Conservation (phyloP, 116 monocot genomes). For the Trichopus zeylanicus region DNA sequence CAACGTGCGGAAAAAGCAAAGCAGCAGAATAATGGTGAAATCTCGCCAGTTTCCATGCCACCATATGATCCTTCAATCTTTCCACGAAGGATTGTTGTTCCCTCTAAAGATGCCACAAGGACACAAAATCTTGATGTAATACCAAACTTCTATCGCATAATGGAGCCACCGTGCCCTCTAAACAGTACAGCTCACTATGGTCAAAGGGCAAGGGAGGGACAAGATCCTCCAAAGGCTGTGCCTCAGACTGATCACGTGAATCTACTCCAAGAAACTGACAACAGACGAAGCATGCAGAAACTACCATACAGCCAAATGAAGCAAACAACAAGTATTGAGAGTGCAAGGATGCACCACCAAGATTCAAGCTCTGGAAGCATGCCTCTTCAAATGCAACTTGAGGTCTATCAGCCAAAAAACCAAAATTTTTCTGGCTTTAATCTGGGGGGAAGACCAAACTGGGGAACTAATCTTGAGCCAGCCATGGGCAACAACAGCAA, state of each 20-base stretch:
- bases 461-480: not conserved
- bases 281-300: not conserved
- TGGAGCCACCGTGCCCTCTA: no score
- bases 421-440: not conserved
- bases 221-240: no score
- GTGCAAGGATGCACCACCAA: not conserved
- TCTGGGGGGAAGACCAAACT: not conserved
- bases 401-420: no score
- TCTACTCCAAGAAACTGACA: not conserved
- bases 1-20: conserved; percentile 3
- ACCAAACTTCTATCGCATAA: not conserved
- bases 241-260: not conserved
- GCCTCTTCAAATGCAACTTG: not conserved
- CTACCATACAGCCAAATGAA: not conserved
- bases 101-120: not conserved
- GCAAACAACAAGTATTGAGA: not conserved
- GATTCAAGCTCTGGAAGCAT: not conserved
- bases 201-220: no score
- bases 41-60: not conserved
- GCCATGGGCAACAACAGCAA: not conserved
- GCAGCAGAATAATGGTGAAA: not conserved
- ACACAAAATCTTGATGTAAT: not conserved
- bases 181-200: not conserved
- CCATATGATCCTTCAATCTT: not conserved
- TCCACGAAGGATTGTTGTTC: not conserved